Base-by-base conservation (phyloP, 2,329 filamentous ascomycete species). In the Didymella keratinophila region DNA sequence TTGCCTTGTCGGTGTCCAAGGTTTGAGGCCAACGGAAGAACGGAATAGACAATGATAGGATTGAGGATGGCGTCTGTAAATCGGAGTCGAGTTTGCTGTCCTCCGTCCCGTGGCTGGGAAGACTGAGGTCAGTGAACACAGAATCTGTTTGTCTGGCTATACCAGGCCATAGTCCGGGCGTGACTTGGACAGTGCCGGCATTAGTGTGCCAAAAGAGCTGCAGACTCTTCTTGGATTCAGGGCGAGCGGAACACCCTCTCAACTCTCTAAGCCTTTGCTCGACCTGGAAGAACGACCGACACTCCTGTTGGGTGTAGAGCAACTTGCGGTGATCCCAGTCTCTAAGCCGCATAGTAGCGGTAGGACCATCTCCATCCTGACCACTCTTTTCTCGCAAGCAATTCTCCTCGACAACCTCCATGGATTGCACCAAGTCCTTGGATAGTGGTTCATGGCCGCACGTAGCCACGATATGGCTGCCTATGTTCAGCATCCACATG, bases 401-500 rank as follows among this genome's bases (percentile, higher is more conserved):
- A 42, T 34, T 14, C 12, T 39, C 10, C 45, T 42, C 3, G 61
- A 45, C 14, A 1, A 72, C 44, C 30, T 58, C 56, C 28, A 76
- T 72, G 1, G 71, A 74, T 23, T 69, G 70, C 36, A 65, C 67
- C 20, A 74, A 65, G 3, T 66, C 63, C n/a, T 53, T 49, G 1
- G 62, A 49, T 4, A 76, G 50, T 4, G 65, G 47, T 43, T 58
- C 42, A 45, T 74, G 63, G 32, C 71, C 68, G 55, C 63, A 71
- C 8, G 71, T 74, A n/a, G 72, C 66, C 3, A 76, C 67, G 16
- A 64, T 47, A 16, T 62, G 34, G 4, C 59, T 49, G 2, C 64
- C 66, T 46, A 76, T 68, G 42, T 72, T 74, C 32, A 76, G 52
- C 36, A 73, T 65, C 73, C 73, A 76, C 6, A 74, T 9, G 21